Conservation (phyloP, 148 eudicot genomes). For the Drosera capensis region DNA sequence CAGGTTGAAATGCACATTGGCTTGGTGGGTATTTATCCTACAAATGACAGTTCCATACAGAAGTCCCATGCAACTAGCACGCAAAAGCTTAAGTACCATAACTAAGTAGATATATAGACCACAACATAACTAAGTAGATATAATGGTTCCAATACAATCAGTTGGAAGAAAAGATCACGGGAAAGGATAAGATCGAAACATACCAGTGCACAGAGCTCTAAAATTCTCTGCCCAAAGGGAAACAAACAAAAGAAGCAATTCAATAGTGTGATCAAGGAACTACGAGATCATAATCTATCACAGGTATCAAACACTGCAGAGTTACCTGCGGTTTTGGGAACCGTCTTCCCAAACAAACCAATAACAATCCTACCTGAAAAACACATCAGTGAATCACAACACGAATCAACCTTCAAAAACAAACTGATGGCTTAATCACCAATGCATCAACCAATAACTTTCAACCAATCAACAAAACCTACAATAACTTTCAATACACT, state of each 20-base stretch:
- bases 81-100: too few relatives aligned
- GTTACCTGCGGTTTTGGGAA: constrained; percentile 93
- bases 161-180: neutral
- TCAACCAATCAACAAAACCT: neutral
- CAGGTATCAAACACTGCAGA: neutral
- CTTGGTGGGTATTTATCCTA: too few relatives aligned
- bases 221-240: constrained; percentile 57
- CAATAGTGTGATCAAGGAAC: neutral
- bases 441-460: neutral
- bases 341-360: constrained; percentile 95
- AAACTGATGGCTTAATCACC: neutral
- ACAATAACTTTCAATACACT: neutral
- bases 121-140: too few relatives aligned
- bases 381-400: neutral
- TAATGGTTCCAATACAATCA: neutral
- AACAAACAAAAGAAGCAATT: constrained; percentile 1
- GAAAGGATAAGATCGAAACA: neutral
- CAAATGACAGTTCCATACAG: too few relatives aligned
- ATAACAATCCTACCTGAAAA: constrained; percentile 76
- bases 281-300: neutral
- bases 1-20: too few relatives aligned
- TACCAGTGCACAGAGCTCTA: constrained; percentile 96
- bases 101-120: too few relatives aligned
- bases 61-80: too few relatives aligned
- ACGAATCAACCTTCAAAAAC: neutral